phyloP scores from a whole-genome alignment of 768 basidiomycete genomes.

The Pleurotus giganteus region DNA sequence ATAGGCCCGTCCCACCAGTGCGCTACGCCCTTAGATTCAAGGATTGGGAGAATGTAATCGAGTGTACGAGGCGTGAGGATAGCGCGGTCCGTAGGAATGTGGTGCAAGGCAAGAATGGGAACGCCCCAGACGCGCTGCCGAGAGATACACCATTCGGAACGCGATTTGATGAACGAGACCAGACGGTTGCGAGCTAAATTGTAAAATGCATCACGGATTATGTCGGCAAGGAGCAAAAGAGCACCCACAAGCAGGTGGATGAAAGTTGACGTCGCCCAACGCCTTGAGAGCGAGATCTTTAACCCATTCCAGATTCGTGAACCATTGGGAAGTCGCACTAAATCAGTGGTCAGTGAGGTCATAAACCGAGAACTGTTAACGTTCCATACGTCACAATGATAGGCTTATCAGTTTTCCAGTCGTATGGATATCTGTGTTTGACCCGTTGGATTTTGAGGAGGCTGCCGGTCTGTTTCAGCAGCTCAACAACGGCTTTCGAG shows the following conservation, averaged over 20 bases:
- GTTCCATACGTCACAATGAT: slow-evolving; percentile 79
- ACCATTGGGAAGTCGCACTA: slow-evolving; percentile 97
- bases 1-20: slow-evolving; percentile 93
- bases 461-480: slow-evolving; percentile 54
- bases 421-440: slow-evolving; percentile 91
- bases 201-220: neutral
- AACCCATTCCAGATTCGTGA: slow-evolving; percentile 86
- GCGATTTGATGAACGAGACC: slow-evolving; percentile 78
- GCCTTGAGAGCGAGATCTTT: slow-evolving; percentile 73
- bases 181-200: slow-evolving; percentile 79
- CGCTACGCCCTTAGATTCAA: slow-evolving; percentile 70
- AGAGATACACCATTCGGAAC: slow-evolving; percentile 99
- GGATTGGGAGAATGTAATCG: slow-evolving; percentile 71
- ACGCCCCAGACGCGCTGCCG: slow-evolving; percentile 98
- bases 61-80: slow-evolving; percentile 65
- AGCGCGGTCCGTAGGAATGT: slow-evolving; percentile 56
- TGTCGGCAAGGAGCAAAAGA: neutral
- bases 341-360: neutral
- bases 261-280: slow-evolving; percentile 69
- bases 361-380: neutral
- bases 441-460: slow-evolving; percentile 69
- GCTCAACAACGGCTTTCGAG: slow-evolving; percentile 57
- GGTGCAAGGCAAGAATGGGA: slow-evolving; percentile 87
- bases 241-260: slow-evolving; percentile 66
- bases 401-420: slow-evolving; percentile 94